These are phyloP conservation scores for Ceratobasidium theobromae DNA, from an alignment of 1,284 basidiomycete genomes.

Conservation along the genomic window DNA sequence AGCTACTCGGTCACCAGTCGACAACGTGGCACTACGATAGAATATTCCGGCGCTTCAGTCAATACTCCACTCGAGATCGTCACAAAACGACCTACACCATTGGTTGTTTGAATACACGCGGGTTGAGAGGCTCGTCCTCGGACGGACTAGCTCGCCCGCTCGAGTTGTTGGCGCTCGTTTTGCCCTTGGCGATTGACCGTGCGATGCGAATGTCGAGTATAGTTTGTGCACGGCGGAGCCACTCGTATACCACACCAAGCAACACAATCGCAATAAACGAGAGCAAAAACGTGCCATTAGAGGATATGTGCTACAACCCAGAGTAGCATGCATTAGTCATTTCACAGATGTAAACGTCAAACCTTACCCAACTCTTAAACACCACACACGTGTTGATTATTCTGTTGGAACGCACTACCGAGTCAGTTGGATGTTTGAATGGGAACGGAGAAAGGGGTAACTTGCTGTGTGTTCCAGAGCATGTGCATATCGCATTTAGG, in stretches of 20 bases:
- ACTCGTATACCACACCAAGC: constrained; percentile 72
- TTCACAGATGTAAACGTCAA: not conserved
- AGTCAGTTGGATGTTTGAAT: not conserved
- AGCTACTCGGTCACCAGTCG: constrained; percentile 47
- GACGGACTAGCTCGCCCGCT: not conserved
- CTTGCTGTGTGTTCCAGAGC: constrained; percentile 37
- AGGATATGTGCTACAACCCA: constrained; percentile 64
- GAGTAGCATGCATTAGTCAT: constrained; percentile 47
- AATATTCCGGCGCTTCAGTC: not conserved
- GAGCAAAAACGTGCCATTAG: constrained; percentile 56
- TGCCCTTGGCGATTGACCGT: constrained; percentile 49
- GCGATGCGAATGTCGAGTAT: constrained; percentile 61
- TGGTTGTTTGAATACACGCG: constrained; percentile 43
- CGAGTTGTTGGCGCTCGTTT: constrained; percentile 40
- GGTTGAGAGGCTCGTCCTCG: constrained; percentile 21
- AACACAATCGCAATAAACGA: constrained; percentile 62
- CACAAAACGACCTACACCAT: constrained; percentile 47
- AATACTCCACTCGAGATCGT: constrained; percentile 9
- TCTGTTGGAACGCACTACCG: not conserved
- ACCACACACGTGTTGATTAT: constrained; percentile 35
- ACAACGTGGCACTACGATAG: constrained; percentile 36
- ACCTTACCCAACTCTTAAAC: constrained; percentile 17
- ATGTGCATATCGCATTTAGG: constrained; percentile 36
- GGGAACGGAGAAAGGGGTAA: not conserved
- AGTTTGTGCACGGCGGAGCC: constrained; percentile 62